These are phyloP conservation scores for Exidia glandulosa DNA, from an alignment of 768 basidiomycete species.

Conservation along the genomic window DNA sequence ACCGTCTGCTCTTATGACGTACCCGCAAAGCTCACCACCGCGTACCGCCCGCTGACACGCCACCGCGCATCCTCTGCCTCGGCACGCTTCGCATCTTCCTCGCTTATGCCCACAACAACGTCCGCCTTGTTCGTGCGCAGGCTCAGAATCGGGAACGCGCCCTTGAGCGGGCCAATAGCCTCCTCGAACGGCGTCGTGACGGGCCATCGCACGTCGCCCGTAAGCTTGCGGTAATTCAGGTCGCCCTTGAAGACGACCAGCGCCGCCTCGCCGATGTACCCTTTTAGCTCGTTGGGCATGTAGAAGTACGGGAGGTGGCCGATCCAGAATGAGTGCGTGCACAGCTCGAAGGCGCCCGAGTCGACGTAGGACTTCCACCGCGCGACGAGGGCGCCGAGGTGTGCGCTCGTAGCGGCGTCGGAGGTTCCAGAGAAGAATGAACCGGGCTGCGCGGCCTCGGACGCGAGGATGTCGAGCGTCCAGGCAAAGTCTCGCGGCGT, in stretches of 20 bases:
- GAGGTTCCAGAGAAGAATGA: conserved; percentile 60
- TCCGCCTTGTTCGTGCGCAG: conserved; percentile 94
- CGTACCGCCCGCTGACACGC: conserved; percentile 72
- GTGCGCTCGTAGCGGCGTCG: conserved; percentile 18
- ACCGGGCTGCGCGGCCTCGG: conserved; percentile 38
- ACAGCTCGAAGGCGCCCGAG: conserved; percentile 58
- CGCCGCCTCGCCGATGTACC: conserved; percentile 38
- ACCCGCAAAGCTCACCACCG: too few relatives aligned
- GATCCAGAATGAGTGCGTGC: conserved; percentile 54
- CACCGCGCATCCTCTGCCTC: conserved; percentile 50
- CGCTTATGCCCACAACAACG: conserved; percentile 72
- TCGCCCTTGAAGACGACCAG: conserved; percentile 90
- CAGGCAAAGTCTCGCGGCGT: conserved; percentile 70
- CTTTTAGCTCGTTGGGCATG: conserved; percentile 43
- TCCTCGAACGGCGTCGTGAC: conserved; percentile 60
- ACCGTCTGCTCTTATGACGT: too few relatives aligned
- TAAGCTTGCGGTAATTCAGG: conserved; percentile 81
- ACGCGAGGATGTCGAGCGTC: conserved; percentile 32
- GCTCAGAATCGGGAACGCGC: conserved; percentile 71
- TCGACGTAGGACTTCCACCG: conserved; percentile 71
- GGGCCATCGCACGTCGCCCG: conserved; percentile 84
- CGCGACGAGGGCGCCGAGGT: conserved; percentile 47
- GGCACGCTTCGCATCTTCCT: conserved; percentile 60
- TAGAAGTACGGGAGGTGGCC: conserved; percentile 68
- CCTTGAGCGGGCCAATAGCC: conserved; percentile 71